Evolutionary conservation across 805 yeast species (phyloP).

Genomic region (Nakazawaea peltata): DNA sequence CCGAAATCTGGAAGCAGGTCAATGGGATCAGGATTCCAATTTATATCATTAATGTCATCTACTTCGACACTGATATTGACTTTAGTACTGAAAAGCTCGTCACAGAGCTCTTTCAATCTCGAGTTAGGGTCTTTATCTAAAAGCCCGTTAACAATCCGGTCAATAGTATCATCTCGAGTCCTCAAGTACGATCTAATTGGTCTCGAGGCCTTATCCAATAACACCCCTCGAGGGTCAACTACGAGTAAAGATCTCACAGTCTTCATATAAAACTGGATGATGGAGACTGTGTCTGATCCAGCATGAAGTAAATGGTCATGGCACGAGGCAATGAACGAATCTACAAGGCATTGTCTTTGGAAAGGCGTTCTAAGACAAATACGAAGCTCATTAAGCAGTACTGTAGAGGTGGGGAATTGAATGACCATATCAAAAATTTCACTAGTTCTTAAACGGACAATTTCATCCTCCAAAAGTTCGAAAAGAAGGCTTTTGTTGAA

Average conservation of each 20-base stretch:
- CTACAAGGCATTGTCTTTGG: conserved; percentile 47
- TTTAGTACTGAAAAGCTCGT: conserved; percentile 35
- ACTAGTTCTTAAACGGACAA: conserved; percentile 35
- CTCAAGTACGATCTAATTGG: conserved; percentile 69
- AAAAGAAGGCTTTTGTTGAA: no score
- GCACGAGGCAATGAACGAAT: conserved; percentile 38
- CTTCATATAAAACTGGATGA: conserved; percentile 60
- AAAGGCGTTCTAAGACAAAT: conserved; percentile 36
- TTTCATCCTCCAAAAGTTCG: conserved; percentile 15
- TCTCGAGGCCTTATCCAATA: conserved; percentile 68
- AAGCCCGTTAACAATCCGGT: conserved; percentile 63
- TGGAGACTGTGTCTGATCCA: conserved; percentile 71
- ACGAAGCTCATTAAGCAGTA: conserved; percentile 52
- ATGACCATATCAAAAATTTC: conserved; percentile 56
- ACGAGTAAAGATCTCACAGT: conserved; percentile 64
- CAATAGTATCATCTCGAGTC: conserved; percentile 66
- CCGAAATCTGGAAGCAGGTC: conserved; percentile 86
- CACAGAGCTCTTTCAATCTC: conserved; percentile 43
- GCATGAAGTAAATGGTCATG: conserved; percentile 54
- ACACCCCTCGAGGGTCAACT: conserved; percentile 82
- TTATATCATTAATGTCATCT: conserved; percentile 38
- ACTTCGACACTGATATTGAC: conserved; percentile 17
- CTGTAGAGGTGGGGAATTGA: conserved; percentile 41
- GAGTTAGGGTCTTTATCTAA: conserved; percentile 37
- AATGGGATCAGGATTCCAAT: conserved; percentile 82